These are phyloP conservation scores for Fusarium proliferatum DNA, from an alignment of 2,329 filamentous ascomycete species.

Conservation along the genomic window DNA sequence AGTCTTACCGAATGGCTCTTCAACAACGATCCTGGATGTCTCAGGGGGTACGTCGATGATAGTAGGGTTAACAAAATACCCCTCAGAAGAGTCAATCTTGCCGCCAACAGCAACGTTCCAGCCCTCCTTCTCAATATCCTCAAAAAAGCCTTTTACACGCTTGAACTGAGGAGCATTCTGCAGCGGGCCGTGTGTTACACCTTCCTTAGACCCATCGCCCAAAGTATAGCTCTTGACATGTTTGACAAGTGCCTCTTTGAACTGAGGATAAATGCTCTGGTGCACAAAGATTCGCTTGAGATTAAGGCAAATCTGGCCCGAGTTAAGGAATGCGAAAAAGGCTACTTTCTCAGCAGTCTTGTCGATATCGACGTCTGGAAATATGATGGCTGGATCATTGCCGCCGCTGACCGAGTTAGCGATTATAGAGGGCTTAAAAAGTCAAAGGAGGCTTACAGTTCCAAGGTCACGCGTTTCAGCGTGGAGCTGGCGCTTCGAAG, in stretches of 20 bases:
- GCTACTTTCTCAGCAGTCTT: constrained; percentile 50
- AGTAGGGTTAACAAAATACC: constrained; percentile 68
- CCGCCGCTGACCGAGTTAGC: constrained; percentile 53
- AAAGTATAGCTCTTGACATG: constrained; percentile 55
- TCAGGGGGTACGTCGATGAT: constrained; percentile 70
- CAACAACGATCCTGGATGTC: constrained; percentile 64
- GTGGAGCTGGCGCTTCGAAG: constrained; percentile 65
- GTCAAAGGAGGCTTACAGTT: constrained; percentile 52
- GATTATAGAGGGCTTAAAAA: fast-evolving
- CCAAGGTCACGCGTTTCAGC: constrained; percentile 70
- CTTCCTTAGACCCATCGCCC: constrained; percentile 55
- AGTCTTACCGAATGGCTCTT: constrained; percentile 59
- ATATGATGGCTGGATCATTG: constrained; percentile 69
- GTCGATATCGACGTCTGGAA: constrained; percentile 65
- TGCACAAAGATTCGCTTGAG: constrained; percentile 72
- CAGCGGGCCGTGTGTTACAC: constrained; percentile 64
- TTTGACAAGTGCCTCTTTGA: constrained; percentile 55
- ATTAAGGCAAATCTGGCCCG: constrained; percentile 52
- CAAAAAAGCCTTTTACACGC: constrained; percentile 56
- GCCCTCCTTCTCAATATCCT: constrained; percentile 59
- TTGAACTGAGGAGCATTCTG: constrained; percentile 75
- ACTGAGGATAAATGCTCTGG: constrained; percentile 66
- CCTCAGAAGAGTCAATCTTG: constrained; percentile 46
- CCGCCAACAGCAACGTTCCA: constrained; percentile 56
- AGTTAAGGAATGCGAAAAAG: constrained; percentile 62